Evolutionary conservation across 306 rosid genomes (phyloP).

Genomic region (Ochetophila trinervis): DNA sequence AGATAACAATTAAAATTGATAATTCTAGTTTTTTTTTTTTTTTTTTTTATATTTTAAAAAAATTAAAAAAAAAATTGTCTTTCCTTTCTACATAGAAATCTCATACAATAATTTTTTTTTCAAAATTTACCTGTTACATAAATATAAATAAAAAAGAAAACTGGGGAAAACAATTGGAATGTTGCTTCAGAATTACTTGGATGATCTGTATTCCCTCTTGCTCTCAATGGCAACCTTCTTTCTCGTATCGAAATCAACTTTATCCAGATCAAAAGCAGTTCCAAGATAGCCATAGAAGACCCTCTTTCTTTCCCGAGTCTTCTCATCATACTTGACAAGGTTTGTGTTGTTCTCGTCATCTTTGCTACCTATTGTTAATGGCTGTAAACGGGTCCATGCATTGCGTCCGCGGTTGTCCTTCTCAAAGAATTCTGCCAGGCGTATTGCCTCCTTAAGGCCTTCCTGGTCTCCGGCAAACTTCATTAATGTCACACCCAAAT

Average conservation of each 20-base stretch:
- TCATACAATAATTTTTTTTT: no score
- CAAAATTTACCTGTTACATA: no score
- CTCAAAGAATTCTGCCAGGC: conserved; percentile 70
- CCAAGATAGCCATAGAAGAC: conserved; percentile 87
- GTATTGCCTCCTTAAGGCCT: conserved; percentile 80
- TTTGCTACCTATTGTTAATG: conserved; percentile 52
- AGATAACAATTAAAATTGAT: no score
- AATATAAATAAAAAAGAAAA: no score
- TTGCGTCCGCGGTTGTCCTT: conserved; percentile 78
- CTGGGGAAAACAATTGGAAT: no score
- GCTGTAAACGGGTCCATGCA: conserved; percentile 68
- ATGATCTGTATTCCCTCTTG: conserved; percentile 55
- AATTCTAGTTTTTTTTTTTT: no score
- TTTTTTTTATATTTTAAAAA: no score
- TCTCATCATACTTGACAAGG: conserved; percentile 70
- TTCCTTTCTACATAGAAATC: no score
- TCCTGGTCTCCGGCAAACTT: conserved; percentile 75
- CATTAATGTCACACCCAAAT: conserved; percentile 76
- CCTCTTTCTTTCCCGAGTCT: conserved; percentile 65
- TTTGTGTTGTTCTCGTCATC: conserved; percentile 82
- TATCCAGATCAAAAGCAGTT: conserved; percentile 82
- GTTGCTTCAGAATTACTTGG: conserved; percentile 30
- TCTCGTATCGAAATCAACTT: conserved; percentile 83
- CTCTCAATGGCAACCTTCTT: conserved; percentile 76
- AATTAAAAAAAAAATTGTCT: no score